phyloP scores from a whole-genome alignment of 805 yeast genomes.

The Millerozyma miso region DNA sequence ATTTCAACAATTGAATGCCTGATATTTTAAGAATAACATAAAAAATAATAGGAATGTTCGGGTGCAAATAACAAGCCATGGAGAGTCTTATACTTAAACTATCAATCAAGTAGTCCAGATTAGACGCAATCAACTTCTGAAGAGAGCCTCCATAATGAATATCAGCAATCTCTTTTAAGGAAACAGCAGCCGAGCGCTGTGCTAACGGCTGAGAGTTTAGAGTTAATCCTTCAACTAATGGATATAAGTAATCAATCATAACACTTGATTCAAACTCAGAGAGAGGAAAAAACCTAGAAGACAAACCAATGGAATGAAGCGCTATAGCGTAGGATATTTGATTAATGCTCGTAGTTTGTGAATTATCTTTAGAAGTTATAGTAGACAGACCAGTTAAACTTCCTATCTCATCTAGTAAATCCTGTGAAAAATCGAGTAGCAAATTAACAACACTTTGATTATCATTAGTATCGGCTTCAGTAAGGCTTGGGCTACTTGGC shows the following conservation, averaged over 20 bases:
- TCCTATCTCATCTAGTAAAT: conserved; percentile 34
- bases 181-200: conserved; percentile 51
- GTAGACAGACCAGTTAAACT: conserved; percentile 8
- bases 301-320: conserved; percentile 39
- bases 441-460: conserved; percentile 5
- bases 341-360: conserved; percentile 6
- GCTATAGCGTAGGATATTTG: conserved; percentile 37
- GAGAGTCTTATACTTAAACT: conserved; percentile 67
- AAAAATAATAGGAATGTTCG: conserved; percentile 67
- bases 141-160: conserved; percentile 56
- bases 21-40: conserved; percentile 66
- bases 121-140: conserved; percentile 51
- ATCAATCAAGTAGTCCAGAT: conserved; percentile 79
- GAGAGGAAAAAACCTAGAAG: conserved; percentile 19
- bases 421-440: conserved; percentile 35
- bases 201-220: conserved; percentile 41
- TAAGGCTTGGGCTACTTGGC: not conserved
- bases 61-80: conserved; percentile 61
- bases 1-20: conserved; percentile 57
- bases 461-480: not conserved
- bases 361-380: conserved; percentile 1
- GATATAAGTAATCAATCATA: conserved; percentile 66
- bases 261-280: conserved; percentile 43
- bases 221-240: conserved; percentile 70
- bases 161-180: conserved; percentile 43